Conservation (phyloP, 2,329 filamentous ascomycete genomes). For the Lachnellula willkommii region DNA sequence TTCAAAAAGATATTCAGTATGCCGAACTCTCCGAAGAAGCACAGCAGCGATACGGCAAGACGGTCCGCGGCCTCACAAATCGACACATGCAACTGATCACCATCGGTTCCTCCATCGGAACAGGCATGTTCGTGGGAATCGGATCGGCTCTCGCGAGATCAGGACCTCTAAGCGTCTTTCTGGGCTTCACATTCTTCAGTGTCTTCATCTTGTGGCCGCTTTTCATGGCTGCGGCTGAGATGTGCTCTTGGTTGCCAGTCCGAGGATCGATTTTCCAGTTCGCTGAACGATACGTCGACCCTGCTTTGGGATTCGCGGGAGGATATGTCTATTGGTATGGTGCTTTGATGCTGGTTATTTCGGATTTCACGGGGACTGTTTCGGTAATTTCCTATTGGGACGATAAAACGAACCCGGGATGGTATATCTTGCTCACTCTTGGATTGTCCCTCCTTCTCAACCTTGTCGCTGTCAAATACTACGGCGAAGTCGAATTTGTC, state of each 20-base stretch:
- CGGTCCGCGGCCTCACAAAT: constrained; percentile 24
- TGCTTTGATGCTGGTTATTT: constrained; percentile 42
- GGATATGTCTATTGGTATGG: constrained; percentile 36
- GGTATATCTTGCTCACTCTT: constrained; percentile 38
- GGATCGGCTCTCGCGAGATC: constrained; percentile 45
- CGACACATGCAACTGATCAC: constrained; percentile 19
- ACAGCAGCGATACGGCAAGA: constrained; percentile 2
- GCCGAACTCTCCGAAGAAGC: constrained; percentile 5
- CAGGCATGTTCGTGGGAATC: constrained; percentile 41
- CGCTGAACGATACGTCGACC: constrained; percentile 45
- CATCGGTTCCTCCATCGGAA: constrained; percentile 37
- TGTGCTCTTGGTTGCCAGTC: constrained; percentile 42
- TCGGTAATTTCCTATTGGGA: constrained; percentile 59
- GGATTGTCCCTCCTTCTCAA: constrained; percentile 26
- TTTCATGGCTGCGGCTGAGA: constrained; percentile 42
- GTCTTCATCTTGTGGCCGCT: constrained; percentile 33
- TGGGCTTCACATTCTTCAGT: constrained; percentile 33
- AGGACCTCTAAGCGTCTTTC: constrained; percentile 43
- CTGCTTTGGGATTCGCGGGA: constrained; percentile 43
- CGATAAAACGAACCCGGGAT: constrained; percentile 33
- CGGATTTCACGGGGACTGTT: constrained; percentile 58
- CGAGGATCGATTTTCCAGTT: constrained; percentile 45
- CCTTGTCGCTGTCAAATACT: constrained; percentile 32
- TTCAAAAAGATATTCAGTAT: not conserved
- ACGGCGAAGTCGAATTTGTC: constrained; percentile 58